A percentile compares a stretch with the other conserved stretches of the same genome.
These are phyloP conservation scores for Chaetomium globosum DNA, from an alignment of 2,329 filamentous ascomycete species.

Conservation along the genomic window DNA sequence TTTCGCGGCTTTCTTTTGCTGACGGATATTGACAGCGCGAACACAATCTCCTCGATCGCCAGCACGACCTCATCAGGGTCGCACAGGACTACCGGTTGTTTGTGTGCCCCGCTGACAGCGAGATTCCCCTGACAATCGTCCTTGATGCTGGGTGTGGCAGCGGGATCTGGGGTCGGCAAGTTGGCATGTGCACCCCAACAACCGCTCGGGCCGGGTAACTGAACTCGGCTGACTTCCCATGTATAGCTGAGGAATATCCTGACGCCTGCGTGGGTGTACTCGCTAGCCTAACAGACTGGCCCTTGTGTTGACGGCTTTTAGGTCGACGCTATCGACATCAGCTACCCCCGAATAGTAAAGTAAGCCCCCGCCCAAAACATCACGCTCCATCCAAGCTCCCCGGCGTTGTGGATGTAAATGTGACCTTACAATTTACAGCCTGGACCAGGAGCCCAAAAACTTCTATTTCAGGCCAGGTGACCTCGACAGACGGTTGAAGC, in stretches of 20 bases:
- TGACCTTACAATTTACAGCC: slow-evolving; percentile 34
- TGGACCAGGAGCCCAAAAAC: slow-evolving; percentile 21
- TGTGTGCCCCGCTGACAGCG: slow-evolving; percentile 47
- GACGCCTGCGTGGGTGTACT: slow-evolving; percentile 37
- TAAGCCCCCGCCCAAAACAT: slow-evolving; percentile 6
- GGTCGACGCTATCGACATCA: slow-evolving; percentile 43
- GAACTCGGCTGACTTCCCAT: not conserved
- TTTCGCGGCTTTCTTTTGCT: not conserved
- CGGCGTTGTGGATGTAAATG: no score
- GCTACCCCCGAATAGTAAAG: slow-evolving; percentile 37
- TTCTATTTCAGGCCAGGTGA: slow-evolving; percentile 38
- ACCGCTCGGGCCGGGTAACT: slow-evolving; percentile 5
- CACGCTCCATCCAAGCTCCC: not conserved
- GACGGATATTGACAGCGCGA: not conserved
- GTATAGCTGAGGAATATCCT: slow-evolving; percentile 27
- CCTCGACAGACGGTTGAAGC: slow-evolving; percentile 39
- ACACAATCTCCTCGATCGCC: slow-evolving; percentile 16
- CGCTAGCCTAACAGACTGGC: slow-evolving; percentile 25
- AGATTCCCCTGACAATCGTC: slow-evolving; percentile 43
- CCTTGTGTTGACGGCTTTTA: slow-evolving; percentile 13
- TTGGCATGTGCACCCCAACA: slow-evolving; percentile 39
- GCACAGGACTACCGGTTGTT: slow-evolving; percentile 47
- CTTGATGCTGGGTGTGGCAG: slow-evolving; percentile 53
- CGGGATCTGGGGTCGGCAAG: slow-evolving; percentile 51
- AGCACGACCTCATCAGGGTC: slow-evolving; percentile 24